Evolutionary conservation across 768 basidiomycete species (phyloP), one percentile per base, ranked within the genome.

Genomic region (Mycena sanguinolenta): DNA sequence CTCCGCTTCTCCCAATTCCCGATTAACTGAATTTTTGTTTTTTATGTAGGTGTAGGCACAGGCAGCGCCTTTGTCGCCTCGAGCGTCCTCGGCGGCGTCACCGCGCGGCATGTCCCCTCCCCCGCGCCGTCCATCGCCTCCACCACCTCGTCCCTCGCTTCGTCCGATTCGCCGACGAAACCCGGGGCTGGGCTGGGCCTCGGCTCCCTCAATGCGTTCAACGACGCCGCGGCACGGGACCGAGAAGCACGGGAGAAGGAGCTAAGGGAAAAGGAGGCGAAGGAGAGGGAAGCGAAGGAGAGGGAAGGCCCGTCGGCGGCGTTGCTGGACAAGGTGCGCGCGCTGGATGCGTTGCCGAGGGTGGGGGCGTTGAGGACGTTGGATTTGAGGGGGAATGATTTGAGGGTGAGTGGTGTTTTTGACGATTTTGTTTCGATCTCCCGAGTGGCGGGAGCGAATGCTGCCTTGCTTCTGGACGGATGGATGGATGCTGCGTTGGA

Each of bases 341-440:
- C 95, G n/a, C 80, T 98, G 77, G 96, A 97, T 76, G 89, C 90
- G 27, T 81, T 98, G 72, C 95, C 97, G 34, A 84, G 96, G 62
- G 79, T 98, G 9, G 98, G 97, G 1, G 90, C 90, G 8, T 80
- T 99, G 63, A 86, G 93, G 79, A 98, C 96, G 44, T 82, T 99
- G 67, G 98, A 99, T 85, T 80, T 99, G 69, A 91, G 90, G 77
- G 93, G 94, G 4, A 99, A 99, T 79, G 98, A 99, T 81, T 85
- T 99, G 27, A 84, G 92, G 76, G 96, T 96, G 75, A 79, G 95
- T 73, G n/a, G 13, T 9, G 14, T 46, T n/a, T 42, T 42, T 6
- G 16, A 4, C 85, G 17, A 36, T 58, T 32, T 58, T 52, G 12
- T n/a, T n/a, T n/a, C n/a, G n/a, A n/a, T n/a, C n/a, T n/a, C n/a